Conservation (phyloP, 108 stramenopile species). For the Nannochloropsis oceanica region DNA sequence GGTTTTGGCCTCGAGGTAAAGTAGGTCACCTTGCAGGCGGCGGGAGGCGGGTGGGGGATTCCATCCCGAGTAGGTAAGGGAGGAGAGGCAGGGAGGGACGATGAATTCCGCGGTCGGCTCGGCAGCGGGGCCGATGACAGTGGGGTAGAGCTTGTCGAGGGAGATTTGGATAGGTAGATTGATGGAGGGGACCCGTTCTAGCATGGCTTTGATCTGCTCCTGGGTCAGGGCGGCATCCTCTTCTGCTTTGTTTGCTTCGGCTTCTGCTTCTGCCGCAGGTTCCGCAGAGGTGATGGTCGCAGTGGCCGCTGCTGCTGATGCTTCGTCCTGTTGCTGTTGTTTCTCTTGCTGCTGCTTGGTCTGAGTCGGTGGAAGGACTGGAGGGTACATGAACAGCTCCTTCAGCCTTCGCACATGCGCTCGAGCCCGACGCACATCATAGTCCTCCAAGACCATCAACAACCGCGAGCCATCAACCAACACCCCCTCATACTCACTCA, state of each 20-base stretch:
- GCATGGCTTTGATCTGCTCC: conserved; percentile 8
- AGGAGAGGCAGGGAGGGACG: not conserved
- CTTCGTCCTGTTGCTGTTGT: not conserved
- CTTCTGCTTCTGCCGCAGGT: not conserved
- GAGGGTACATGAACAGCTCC: conserved; percentile 25
- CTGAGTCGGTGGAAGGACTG: not conserved
- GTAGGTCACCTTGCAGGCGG: conserved; percentile 66
- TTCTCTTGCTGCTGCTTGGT: not conserved
- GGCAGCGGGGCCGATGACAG: not conserved
- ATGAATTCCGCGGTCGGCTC: not conserved
- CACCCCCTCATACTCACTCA: conserved; percentile 8
- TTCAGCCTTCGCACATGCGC: conserved; percentile 24
- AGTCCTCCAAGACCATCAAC: conserved; percentile 29
- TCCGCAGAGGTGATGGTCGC: not conserved
- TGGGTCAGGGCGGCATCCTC: not conserved
- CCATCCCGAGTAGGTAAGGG: conserved; percentile 57
- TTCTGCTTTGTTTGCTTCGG: not conserved
- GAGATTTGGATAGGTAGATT: conserved; percentile 6
- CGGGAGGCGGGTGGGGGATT: conserved; percentile 73
- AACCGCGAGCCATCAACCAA: conserved; percentile 1
- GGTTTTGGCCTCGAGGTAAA: conserved; percentile 65
- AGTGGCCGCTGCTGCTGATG: not conserved
- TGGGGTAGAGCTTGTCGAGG: not conserved
- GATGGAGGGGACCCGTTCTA: conserved; percentile 2
- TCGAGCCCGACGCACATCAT: conserved; percentile 27